phyloP scores from a whole-genome alignment of 306 rosid species.

The apple (Malus domestica) region DNA sequence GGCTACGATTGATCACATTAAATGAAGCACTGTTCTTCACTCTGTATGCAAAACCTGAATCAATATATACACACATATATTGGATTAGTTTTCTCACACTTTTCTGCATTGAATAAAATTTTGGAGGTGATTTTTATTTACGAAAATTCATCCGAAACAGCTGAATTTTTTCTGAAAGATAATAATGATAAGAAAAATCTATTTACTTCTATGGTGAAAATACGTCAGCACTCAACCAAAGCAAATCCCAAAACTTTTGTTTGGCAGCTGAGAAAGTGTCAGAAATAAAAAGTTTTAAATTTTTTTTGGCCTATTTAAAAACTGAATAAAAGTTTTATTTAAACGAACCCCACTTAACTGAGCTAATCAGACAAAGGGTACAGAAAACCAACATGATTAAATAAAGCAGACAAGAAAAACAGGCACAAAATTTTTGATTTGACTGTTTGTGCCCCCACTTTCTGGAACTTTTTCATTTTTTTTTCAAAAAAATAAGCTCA shows the following conservation, averaged over 20 bases:
- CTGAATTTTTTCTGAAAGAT: background rate
- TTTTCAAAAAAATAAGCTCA: background rate
- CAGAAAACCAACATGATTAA: background rate
- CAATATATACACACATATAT: background rate
- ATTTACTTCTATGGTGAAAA: background rate
- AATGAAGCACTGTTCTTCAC: constrained; percentile 26
- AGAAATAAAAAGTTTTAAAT: background rate
- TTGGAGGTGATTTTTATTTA: background rate
- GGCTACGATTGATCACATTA: constrained; percentile 32
- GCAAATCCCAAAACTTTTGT: background rate
- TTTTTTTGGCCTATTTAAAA: background rate
- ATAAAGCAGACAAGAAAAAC: background rate
- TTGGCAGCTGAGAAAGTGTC: constrained; percentile 13
- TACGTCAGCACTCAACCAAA: background rate
- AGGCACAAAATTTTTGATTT: background rate
- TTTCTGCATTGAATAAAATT: background rate
- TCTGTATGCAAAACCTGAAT: constrained; percentile 12
- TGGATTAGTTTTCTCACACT: background rate
- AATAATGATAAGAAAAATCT: background rate
- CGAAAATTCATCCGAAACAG: background rate
- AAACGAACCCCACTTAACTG: background rate
- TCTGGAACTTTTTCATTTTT: background rate
- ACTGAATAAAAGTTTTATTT: background rate
- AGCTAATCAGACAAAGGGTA: background rate
- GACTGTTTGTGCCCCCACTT: background rate